Percentiles rank a stretch among this genome's conserved stretches.
phyloP scores from a whole-genome alignment of 2,329 filamentous ascomycete species.

The Xylariaceae sp. region DNA sequence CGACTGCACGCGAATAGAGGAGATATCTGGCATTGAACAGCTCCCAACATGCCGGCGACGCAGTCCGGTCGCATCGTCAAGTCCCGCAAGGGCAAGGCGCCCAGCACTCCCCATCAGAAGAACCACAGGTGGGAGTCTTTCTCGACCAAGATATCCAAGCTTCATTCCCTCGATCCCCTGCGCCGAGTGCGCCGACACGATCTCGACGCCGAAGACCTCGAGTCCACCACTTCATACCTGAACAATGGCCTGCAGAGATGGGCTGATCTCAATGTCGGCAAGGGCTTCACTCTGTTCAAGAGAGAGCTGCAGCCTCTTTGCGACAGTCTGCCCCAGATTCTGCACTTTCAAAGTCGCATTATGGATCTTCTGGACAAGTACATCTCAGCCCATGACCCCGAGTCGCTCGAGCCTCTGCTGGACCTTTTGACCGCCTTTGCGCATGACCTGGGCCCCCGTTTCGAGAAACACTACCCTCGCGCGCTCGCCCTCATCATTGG shows the following conservation, averaged over 20 bases:
- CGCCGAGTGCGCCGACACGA: slow-evolving; percentile 83
- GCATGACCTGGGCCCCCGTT: slow-evolving; percentile 82
- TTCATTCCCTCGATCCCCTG: slow-evolving; percentile 86
- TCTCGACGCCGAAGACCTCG: slow-evolving; percentile 73
- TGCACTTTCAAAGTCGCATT: slow-evolving; percentile 85
- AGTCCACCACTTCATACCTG: slow-evolving; percentile 81
- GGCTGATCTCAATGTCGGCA: slow-evolving; percentile 86
- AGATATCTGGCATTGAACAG: slow-evolving; percentile 3
- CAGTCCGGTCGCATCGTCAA: slow-evolving; percentile 65
- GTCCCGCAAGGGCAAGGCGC: slow-evolving; percentile 63
- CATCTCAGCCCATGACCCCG: slow-evolving; percentile 71
- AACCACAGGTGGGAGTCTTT: slow-evolving; percentile 91
- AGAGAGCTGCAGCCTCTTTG: slow-evolving; percentile 71
- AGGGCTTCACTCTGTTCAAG: slow-evolving; percentile 73
- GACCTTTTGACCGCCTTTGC: slow-evolving; percentile 89
- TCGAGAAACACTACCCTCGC: slow-evolving; percentile 81
- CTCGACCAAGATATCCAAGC: slow-evolving; percentile 80
- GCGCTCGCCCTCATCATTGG: slow-evolving; percentile 72
- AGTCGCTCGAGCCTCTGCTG: slow-evolving; percentile 80
- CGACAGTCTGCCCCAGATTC: slow-evolving; percentile 86
- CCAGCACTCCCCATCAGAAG: slow-evolving; percentile 68
- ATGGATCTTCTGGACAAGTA: slow-evolving; percentile 72
- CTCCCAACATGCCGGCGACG: slow-evolving; percentile 55
- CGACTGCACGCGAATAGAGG: slow-evolving; percentile 5
- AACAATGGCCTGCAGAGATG: slow-evolving; percentile 79